Evolutionary conservation across 768 basidiomycete species (phyloP).

Genomic region (Collybia mongolica): DNA sequence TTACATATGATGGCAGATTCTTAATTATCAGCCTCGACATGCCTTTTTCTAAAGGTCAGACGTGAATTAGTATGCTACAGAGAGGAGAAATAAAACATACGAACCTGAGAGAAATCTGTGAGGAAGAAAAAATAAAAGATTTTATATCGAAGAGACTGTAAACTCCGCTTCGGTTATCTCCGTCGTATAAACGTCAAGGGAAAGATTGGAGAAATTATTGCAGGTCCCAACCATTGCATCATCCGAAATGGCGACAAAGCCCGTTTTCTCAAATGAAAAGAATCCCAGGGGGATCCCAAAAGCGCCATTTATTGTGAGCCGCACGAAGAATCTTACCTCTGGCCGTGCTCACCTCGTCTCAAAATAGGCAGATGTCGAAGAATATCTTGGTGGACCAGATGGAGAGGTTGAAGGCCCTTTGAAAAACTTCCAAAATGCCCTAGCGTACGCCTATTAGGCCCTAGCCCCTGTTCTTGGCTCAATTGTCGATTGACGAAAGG

Average conservation of each 20-base stretch:
- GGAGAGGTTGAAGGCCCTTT: conserved; percentile 77
- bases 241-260: conserved; percentile 12
- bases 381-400: conserved; percentile 78
- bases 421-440: conserved; percentile 84
- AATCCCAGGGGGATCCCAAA: conserved; percentile 94
- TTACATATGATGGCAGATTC: conserved; percentile 71
- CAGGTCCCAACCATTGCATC: not conserved
- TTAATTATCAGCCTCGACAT: conserved; percentile 89
- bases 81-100: conserved; percentile 11
- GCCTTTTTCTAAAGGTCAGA: not conserved
- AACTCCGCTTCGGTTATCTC: conserved; percentile 25
- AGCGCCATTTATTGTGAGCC: conserved; percentile 88
- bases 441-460: conserved; percentile 66
- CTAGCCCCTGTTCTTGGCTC: conserved; percentile 12
- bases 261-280: conserved; percentile 31
- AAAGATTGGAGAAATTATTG: not conserved
- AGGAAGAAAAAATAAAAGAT: conserved; percentile 17
- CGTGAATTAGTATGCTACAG: not conserved
- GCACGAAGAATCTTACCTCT: not conserved
- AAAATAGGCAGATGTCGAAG: conserved; percentile 77
- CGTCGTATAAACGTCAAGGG: conserved; percentile 3
- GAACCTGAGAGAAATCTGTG: conserved; percentile 17
- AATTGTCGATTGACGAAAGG: conserved; percentile 34
- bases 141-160: conserved; percentile 7
- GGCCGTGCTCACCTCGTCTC: not conserved